Percentiles rank a stretch among this genome's conserved stretches.
Conservation (phyloP, 2,329 filamentous ascomycete species). For the Pestalotiopsis sp. region DNA sequence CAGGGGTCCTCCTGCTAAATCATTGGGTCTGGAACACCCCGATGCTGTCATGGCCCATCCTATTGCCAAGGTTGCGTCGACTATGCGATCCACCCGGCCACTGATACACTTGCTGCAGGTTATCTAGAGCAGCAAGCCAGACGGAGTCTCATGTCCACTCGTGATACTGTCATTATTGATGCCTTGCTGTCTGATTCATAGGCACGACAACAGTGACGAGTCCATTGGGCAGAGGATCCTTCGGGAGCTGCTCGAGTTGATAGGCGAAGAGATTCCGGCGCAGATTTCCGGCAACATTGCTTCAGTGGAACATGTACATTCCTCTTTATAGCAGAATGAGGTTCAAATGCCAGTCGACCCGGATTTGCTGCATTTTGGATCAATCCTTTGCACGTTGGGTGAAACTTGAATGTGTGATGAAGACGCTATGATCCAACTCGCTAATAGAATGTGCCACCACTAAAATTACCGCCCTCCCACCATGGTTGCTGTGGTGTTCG, state of each 20-base stretch:
- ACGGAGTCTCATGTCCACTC: neutral
- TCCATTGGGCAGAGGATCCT: too few species aligned
- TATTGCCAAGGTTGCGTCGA: neutral
- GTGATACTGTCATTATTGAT: neutral
- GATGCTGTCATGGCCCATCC: neutral
- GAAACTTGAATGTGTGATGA: too few species aligned
- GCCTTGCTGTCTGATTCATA: neutral
- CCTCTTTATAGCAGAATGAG: too few species aligned
- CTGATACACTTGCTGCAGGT: neutral
- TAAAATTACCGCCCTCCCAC: conserved; percentile 41
- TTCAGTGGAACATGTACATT: too few species aligned
- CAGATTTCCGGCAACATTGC: too few species aligned
- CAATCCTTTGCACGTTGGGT: too few species aligned
- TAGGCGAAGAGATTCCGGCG: too few species aligned
- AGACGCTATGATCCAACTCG: too few species aligned
- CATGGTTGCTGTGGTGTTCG: conserved; percentile 23
- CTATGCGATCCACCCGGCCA: neutral
- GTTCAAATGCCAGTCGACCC: too few species aligned
- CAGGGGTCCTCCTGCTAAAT: neutral
- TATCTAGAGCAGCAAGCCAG: neutral
- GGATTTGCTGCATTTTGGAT: too few species aligned
- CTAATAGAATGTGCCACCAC: conserved; percentile 40
- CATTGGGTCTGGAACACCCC: neutral
- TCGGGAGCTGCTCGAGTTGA: too few species aligned
- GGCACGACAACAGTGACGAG: neutral